Evolutionary conservation across 148 eudicot genomes (phyloP), one percentile per base, ranked within the genome.

Genomic region (Chenopodium quinoa): DNA sequence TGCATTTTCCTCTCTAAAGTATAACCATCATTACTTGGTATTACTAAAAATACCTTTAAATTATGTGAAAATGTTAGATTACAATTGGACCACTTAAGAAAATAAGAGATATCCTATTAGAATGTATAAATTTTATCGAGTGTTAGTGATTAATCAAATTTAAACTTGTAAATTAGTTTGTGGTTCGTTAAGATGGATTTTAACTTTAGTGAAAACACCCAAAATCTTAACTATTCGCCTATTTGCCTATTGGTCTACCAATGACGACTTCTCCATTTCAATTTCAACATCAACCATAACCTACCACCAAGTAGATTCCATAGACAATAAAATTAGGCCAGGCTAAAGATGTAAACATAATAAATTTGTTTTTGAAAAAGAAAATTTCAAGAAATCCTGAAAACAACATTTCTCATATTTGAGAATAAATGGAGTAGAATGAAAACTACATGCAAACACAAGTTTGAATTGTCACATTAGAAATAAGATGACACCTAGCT

Each of bases 211-310:
- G 54, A 50, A 50, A 50, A 50, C 16, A 50, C 54, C 54, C 54
- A 50, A 50, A 50, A 50, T 50, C 54, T 50, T 19, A 52, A 52
- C 62, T 9, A 56, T 56, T 56, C 13, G 14, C 29, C 19, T 62
- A 40, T 37, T 58, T 20, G 4, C 31, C 16, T 4, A 34, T 19
- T 37, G 52, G 19, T 37, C 27, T 73, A 44, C 1, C 34, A 75
- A 50, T 23, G 32, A 52, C 12, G 32, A 52, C 12, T 10, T 25
- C 37, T 25, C 71, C 37, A 27, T 67, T 29, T 48, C 34, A 23
- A 73, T 23, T n/a, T 73, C 60, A 12, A 47, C 76, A 48, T 73
- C 76, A 73, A 73, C 76, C 32, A 73, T 73, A 73, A 25, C 25
- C 76, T 10, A 73, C 40, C 76, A 73, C 58, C 6, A 11, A 73